Base-by-base conservation (phyloP, 2,329 filamentous ascomycete genomes). In the Pseudocercospora vitis region DNA sequence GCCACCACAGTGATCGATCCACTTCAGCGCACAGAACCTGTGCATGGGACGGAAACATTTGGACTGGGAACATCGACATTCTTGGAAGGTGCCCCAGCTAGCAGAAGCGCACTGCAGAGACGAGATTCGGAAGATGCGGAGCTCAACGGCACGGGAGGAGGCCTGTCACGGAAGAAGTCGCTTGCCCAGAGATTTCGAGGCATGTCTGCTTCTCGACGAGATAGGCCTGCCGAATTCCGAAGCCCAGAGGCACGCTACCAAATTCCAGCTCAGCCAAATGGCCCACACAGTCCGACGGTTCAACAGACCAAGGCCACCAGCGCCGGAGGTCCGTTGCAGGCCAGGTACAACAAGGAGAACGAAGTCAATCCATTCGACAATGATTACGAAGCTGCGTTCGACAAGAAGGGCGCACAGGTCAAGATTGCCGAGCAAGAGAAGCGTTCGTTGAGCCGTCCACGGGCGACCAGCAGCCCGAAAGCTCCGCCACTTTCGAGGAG, bases 51-150 rank as follows among this genome's bases (percentile, higher is more conserved):
- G 51, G 86, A 95, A 72, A 86, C 84, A 3, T 76, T 89, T 57
- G 94, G 94, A 7, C 76, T 99, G 6, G 94, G 94, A 49, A 96
- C 91, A 1, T 95, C 91, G 28, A 99, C 94, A 2, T 97, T 97
- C 78, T 75, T 99, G 18, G 94, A 99, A 65, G 94, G 94, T 29
- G 88, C 94, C 1, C 92, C 94, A 11, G 94, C 91, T 23, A 88
- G 91, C 23, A 84, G 85, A 63, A 82, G 85, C 6, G 89, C 87
- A 14, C 89, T 96, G 50, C 83, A 89, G 69, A 84, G 87, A 56
- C 84, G 84, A 46, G 83, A 92, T 65, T 86, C 81, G 26, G 90
- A 88, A 57, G 81, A 86, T 40, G 80, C 50, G 72, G 79, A 18
- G 74, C 19, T 75, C 5, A 57, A 68, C 19, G 48, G 33, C 2